A percentile compares a stretch with the other conserved stretches of the same genome.
These are phyloP conservation scores for Clarireedia monteithiana DNA, from an alignment of 2,329 filamentous ascomycete genomes.

Conservation along the genomic window DNA sequence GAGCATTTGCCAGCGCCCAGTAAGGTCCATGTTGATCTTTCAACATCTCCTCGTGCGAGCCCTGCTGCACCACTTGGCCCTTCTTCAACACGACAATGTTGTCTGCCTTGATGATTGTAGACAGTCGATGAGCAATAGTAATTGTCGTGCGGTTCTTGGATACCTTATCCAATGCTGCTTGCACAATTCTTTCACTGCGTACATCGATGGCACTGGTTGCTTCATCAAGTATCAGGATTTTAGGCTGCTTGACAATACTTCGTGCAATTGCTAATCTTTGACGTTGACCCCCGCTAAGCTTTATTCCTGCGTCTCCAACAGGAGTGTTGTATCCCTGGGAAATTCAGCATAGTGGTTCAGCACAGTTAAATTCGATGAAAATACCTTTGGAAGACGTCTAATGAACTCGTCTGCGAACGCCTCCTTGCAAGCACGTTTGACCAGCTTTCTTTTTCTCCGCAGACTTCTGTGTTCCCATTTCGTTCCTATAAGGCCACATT, in stretches of 20 bases:
- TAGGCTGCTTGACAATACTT: constrained; percentile 42
- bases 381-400: constrained; percentile 38
- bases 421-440: constrained; percentile 40
- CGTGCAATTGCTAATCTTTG: constrained; percentile 68
- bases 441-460: constrained; percentile 13
- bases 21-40: constrained; percentile 52
- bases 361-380: background rate
- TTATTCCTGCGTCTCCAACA: constrained; percentile 69
- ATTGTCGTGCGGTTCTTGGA: constrained; percentile 80
- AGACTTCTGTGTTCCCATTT: constrained; percentile 13
- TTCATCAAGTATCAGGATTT: constrained; percentile 52
- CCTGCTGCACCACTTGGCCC: constrained; percentile 65
- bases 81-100: constrained; percentile 74
- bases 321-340: constrained; percentile 56
- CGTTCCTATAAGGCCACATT: constrained; percentile 18
- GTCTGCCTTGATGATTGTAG: constrained; percentile 84
- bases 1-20: constrained; percentile 54
- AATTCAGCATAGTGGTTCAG: background rate
- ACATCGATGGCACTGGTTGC: constrained; percentile 65
- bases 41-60: constrained; percentile 65
- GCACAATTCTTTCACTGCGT: constrained; percentile 84
- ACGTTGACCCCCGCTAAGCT: constrained; percentile 72
- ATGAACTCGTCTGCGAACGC: constrained; percentile 52
- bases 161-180: constrained; percentile 74
- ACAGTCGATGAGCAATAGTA: constrained; percentile 85